Conservation (phyloP, 2,329 filamentous ascomycete species). For the Zelopaecilomyces penicillatus region DNA sequence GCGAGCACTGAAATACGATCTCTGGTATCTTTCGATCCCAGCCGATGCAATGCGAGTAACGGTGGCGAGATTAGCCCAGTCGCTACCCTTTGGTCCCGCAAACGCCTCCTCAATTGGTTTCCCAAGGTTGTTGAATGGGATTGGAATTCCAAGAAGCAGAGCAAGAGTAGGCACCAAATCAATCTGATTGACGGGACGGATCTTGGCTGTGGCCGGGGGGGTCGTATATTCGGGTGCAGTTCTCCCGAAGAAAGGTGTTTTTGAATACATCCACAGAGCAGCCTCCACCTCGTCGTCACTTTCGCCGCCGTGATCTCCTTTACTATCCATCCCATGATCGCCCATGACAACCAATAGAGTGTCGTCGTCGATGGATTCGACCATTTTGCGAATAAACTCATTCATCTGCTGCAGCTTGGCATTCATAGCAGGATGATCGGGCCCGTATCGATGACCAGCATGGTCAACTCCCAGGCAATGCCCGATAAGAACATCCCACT, state of each 20-base stretch:
- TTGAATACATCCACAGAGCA: slow-evolving; percentile 97
- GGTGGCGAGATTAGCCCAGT: slow-evolving; percentile 68
- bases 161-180: slow-evolving; percentile 90
- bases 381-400: slow-evolving; percentile 62
- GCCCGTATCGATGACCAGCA: slow-evolving; percentile 91
- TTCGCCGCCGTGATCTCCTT: slow-evolving; percentile 97
- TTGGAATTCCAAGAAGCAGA: slow-evolving; percentile 78
- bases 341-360: slow-evolving; percentile 94
- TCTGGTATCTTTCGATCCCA: slow-evolving; percentile 83
- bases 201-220: slow-evolving; percentile 65
- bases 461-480: slow-evolving; percentile 95
- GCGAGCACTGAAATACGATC: slow-evolving; percentile 67
- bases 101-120: slow-evolving; percentile 93
- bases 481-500: slow-evolving; percentile 93
- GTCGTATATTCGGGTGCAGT: slow-evolving; percentile 49
- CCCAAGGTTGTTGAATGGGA: slow-evolving; percentile 94
- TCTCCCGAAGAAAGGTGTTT: slow-evolving; percentile 74
- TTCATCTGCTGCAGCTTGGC: slow-evolving; percentile 92
- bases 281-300: slow-evolving; percentile 94
- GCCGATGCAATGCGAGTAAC: slow-evolving; percentile 72
- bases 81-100: slow-evolving; percentile 55
- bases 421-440: slow-evolving; percentile 84
- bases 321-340: slow-evolving; percentile 97
- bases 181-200: slow-evolving; percentile 72
- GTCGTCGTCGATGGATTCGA: slow-evolving; percentile 65